Evolutionary conservation across 1,284 basidiomycete species (phyloP), one percentile per base, ranked within the genome.

Genomic region (Apiotrichum montevideense): DNA sequence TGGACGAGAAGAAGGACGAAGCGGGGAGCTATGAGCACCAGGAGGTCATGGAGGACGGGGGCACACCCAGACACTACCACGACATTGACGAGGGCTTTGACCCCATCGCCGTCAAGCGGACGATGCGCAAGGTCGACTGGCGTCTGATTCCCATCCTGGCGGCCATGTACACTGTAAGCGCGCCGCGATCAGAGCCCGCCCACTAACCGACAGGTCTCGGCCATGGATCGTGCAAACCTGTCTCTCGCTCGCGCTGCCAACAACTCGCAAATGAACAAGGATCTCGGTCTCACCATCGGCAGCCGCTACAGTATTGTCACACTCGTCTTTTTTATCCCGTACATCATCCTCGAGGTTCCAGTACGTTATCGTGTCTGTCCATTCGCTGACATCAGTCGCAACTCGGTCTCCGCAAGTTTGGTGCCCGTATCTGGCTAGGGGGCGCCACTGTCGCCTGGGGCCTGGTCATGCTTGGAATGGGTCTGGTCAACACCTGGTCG

Each of bases 301-400:
- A 71, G 75, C 45, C 64, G 72, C 40, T 77, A 76, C 63, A 67
- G 67, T 35, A 68, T 76, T 52, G 67, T 73, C 52, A 66, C 70
- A 3, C 61, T 75, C 21, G 62, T 70, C 14, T 74, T 76, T 63
- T 76, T 75, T 64, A 57, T 71, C 37, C 69, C 73, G 10, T 74
- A 76, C 59, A 70, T 78, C 54, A 65, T 78, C 63, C 78, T 79
- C 39, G 70, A 64, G 37, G 52, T 64, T 29, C 61, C 60, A 7
- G 6, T n/a, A 37, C 13, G 4, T 11, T 14, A 34, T 29, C 37
- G 8, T 9, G 40, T 4, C 34, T 11, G n/a, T n/a, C 14, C 64
- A 15, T 71, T 3, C 9, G 14, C 41, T 42, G 41, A 42, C 34
- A 69, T 46, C 29, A 32, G 34, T 50, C 21, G 9, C 48, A 42